Evolutionary conservation across 768 basidiomycete genomes (phyloP).

Genomic region (Pisolithus sp.): DNA sequence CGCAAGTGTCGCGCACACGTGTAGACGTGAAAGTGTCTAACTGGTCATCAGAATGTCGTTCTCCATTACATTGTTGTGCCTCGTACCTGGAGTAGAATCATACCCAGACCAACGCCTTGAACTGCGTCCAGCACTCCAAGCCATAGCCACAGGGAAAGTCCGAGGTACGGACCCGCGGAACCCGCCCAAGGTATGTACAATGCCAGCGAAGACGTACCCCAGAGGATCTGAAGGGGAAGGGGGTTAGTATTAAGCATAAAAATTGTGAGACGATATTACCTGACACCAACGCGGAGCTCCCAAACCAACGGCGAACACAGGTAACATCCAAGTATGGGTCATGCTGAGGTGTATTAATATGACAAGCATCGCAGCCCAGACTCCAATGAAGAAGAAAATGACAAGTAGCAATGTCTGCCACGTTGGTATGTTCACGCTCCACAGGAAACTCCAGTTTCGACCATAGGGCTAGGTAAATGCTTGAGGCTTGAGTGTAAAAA

Average conservation of each 20-base stretch:
- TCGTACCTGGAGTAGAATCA: slow-evolving; percentile 71
- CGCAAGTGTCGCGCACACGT: slow-evolving; percentile 90
- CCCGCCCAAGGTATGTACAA: slow-evolving; percentile 95
- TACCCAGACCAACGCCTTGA: slow-evolving; percentile 89
- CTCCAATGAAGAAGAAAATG: slow-evolving; percentile 75
- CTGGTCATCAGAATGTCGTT: neutral
- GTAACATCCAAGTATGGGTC: slow-evolving; percentile 91
- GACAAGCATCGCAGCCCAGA: slow-evolving; percentile 73
- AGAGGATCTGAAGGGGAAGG: slow-evolving; percentile 62
- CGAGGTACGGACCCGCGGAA: slow-evolving; percentile 76
- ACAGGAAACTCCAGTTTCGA: slow-evolving; percentile 92
- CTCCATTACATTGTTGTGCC: neutral
- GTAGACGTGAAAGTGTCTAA: slow-evolving; percentile 82
- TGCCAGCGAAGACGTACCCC: slow-evolving; percentile 92
- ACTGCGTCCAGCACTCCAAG: slow-evolving; percentile 90
- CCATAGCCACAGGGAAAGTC: slow-evolving; percentile 90
- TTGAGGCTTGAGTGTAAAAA: slow-evolving; percentile 6
- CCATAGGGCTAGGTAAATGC: slow-evolving; percentile 63
- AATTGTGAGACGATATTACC: slow-evolving; percentile 30
- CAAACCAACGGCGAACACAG: slow-evolving; percentile 91
- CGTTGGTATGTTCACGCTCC: slow-evolving; percentile 75
- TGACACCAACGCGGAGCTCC: slow-evolving; percentile 96
- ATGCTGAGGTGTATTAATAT: slow-evolving; percentile 84
- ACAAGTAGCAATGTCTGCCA: slow-evolving; percentile 81
- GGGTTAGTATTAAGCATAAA: neutral